Evolutionary conservation across 176 grass and related monocot genomes (phyloP).

Genomic region (Tillandsia fasciculata): DNA sequence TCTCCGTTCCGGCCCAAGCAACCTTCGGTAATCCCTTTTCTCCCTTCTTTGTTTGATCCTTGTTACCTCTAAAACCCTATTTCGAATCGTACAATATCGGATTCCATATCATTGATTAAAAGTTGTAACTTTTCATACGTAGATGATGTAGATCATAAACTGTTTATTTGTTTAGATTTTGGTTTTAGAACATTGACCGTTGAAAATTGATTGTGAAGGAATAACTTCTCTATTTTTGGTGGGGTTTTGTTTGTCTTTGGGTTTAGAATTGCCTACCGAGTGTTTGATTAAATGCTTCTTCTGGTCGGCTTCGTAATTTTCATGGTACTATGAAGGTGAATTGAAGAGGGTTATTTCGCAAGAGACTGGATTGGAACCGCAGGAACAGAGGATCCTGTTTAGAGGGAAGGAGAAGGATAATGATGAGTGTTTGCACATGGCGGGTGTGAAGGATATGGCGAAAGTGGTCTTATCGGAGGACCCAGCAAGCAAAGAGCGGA

Average conservation of each 20-base stretch:
- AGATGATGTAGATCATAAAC: too few relatives aligned
- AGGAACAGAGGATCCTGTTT: conserved; percentile 73
- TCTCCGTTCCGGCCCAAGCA: conserved; percentile 53
- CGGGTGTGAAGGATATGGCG: conserved; percentile 66
- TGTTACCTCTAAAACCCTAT: neutral
- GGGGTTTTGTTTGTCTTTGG: neutral
- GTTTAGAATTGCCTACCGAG: neutral
- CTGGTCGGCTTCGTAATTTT: neutral
- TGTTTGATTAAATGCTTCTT: neutral
- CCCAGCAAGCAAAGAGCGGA: conserved; percentile 44
- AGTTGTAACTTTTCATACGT: too few relatives aligned
- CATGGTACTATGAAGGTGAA: conserved; percentile 47
- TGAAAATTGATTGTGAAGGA: too few relatives aligned
- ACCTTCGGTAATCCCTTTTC: conserved; percentile 53
- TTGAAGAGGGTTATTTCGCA: conserved; percentile 57
- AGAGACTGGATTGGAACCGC: conserved; percentile 48
- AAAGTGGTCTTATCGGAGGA: conserved; percentile 77
- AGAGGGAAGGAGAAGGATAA: conserved; percentile 77
- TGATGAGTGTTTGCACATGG: conserved; percentile 50
- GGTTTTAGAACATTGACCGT: too few relatives aligned
- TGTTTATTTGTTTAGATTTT: too few relatives aligned
- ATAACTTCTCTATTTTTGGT: neutral
- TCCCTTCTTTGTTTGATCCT: neutral
- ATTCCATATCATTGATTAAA: too few relatives aligned
- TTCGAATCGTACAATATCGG: neutral